Evolutionary conservation across 2,329 filamentous ascomycete genomes (phyloP).

Genomic region (Colletotrichum noveboracense): DNA sequence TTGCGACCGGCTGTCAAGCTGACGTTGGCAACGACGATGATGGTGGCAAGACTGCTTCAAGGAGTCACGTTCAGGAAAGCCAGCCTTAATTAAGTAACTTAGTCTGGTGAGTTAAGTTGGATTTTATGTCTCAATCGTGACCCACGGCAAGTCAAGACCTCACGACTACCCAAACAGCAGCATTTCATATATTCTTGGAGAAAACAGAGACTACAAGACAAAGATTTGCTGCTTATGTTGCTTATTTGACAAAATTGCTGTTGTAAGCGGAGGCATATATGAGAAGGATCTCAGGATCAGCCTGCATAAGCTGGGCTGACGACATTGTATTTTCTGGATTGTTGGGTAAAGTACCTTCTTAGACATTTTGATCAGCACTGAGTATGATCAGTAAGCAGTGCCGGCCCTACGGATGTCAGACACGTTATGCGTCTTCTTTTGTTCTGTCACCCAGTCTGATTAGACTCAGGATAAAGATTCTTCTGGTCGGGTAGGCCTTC

Average conservation of each 20-base stretch:
- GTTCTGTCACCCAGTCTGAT: rapidly evolving
- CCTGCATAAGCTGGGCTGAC: background rate
- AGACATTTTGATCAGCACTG: background rate
- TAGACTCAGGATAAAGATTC: rapidly evolving
- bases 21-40: background rate
- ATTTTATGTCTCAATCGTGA: background rate
- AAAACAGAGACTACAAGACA: rapidly evolving
- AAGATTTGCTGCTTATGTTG: too few relatives aligned
- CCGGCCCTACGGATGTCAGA: rapidly evolving
- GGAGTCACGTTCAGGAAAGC: rapidly evolving
- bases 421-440: rapidly evolving
- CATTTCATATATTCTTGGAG: rapidly evolving
- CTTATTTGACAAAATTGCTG: too few relatives aligned
- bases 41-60: background rate
- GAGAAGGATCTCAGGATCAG: background rate
- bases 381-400: background rate
- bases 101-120: rapidly evolving
- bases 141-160: background rate
- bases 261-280: background rate
- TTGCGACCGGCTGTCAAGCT: background rate
- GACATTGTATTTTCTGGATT: rapidly evolving
- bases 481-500: rapidly evolving
- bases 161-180: background rate
- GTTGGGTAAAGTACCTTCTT: background rate
- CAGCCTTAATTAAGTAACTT: rapidly evolving